Conservation (phyloP, 805 yeast genomes). For the Blastobotrys terrestris region DNA sequence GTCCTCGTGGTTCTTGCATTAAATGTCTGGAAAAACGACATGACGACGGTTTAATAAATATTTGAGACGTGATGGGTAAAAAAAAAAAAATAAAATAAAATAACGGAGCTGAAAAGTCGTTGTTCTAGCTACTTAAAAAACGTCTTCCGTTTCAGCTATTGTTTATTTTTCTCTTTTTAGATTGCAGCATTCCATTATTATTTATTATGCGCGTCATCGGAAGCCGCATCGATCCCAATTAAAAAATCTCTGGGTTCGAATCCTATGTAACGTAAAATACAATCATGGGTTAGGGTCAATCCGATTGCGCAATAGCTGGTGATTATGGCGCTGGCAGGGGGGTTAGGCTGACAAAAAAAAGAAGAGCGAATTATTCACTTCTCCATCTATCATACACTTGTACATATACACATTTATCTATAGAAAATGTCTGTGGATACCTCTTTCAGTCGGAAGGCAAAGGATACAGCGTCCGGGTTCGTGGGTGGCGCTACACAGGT, state of each 20-base stretch:
- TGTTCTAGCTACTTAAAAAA: too few relatives aligned
- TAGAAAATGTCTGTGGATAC: conserved; percentile 16
- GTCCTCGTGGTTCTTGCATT: conserved; percentile 31
- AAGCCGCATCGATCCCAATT: background rate
- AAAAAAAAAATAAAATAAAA: background rate
- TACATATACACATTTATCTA: too few relatives aligned
- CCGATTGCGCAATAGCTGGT: background rate
- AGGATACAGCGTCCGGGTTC: conserved; percentile 49
- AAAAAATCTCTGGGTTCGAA: background rate
- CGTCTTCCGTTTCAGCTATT: too few relatives aligned
- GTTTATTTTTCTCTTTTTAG: background rate
- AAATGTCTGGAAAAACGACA: conserved; percentile 20
- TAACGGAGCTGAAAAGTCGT: too few relatives aligned
- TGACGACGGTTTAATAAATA: background rate
- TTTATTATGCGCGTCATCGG: background rate
- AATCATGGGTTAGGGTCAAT: background rate
- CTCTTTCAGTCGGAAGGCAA: conserved; percentile 40
- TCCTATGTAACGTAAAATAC: background rate
- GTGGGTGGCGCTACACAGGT: conserved; percentile 53
- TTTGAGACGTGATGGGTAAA: background rate
- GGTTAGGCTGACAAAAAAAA: background rate
- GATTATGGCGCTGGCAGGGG: background rate
- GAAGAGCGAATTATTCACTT: too few relatives aligned
- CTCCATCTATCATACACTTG: too few relatives aligned
- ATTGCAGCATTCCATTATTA: background rate